Percentiles rank a stretch among this genome's conserved stretches.
Conservation (phyloP, 2,329 filamentous ascomycete species). For the Aspergillus unguis region DNA sequence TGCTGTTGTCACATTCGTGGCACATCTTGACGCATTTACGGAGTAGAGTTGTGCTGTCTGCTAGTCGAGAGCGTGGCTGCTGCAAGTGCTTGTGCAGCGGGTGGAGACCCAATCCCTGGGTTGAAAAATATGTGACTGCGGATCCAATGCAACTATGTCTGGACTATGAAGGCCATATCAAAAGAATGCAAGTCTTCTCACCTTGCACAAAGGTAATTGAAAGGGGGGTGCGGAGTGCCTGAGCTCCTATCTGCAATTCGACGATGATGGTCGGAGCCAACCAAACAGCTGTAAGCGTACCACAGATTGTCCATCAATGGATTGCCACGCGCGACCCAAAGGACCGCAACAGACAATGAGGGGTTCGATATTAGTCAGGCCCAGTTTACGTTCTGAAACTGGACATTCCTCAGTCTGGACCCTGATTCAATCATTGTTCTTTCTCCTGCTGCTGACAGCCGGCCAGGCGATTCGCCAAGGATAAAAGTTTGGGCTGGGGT, state of each 20-base stretch:
- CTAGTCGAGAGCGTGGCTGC: slow-evolving; percentile 34
- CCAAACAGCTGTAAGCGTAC: slow-evolving; percentile 7
- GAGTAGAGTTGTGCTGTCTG: slow-evolving; percentile 19
- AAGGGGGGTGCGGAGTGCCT: not conserved
- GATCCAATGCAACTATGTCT: slow-evolving; percentile 27
- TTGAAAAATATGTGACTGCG: slow-evolving; percentile 32
- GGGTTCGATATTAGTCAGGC: not conserved
- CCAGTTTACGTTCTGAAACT: not conserved
- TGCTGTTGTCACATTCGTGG: not conserved
- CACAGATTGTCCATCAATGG: slow-evolving; percentile 12
- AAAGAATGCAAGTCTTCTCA: not conserved
- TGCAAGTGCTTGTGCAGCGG: slow-evolving; percentile 30
- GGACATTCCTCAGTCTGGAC: not conserved
- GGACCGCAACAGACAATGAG: slow-evolving; percentile 11
- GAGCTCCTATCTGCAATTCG: slow-evolving; percentile 2
- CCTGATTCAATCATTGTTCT: not conserved
- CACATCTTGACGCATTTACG: slow-evolving; percentile 14
- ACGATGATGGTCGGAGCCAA: slow-evolving; percentile 5
- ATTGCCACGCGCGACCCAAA: slow-evolving; percentile 18
- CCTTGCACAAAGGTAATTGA: not conserved
- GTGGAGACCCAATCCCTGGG: slow-evolving; percentile 26
- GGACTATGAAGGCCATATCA: slow-evolving; percentile 11
- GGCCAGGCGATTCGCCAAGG: not conserved
- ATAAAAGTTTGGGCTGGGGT: not conserved
- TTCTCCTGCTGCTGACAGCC: not conserved